These are phyloP conservation scores for Amphicarpaea edgeworthii DNA, from an alignment of 306 rosid species.

Conservation along the genomic window DNA sequence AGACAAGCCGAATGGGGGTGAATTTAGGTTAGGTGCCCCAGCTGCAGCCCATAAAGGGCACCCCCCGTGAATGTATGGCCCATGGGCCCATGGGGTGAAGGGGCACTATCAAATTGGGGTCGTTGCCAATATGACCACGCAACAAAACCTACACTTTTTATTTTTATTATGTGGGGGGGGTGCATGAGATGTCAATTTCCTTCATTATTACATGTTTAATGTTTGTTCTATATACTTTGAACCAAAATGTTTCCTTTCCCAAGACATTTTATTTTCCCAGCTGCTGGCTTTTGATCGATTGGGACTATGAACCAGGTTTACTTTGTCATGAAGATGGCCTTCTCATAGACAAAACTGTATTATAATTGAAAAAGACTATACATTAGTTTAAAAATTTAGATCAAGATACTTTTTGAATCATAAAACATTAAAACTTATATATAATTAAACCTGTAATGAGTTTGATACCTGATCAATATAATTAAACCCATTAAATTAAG, in stretches of 20 bases:
- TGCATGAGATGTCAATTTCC: slow-evolving; percentile 23
- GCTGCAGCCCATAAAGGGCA: not conserved
- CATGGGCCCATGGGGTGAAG: slow-evolving; percentile 31
- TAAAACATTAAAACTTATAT: no score
- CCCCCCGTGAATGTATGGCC: not conserved
- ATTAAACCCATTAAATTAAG: no score
- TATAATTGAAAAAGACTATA: not conserved
- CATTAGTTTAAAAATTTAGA: no score
- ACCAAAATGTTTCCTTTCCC: slow-evolving; percentile 16
- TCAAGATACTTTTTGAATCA: no score
- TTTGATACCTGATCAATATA: no score
- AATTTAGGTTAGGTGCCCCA: not conserved
- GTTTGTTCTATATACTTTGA: not conserved
- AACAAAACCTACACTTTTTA: slow-evolving; percentile 4
- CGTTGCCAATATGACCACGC: slow-evolving; percentile 31
- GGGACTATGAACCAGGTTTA: not conserved
- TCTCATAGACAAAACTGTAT: not conserved
- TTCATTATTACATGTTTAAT: not conserved
- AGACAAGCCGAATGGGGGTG: not conserved
- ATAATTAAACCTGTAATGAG: no score
- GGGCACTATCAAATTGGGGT: slow-evolving; percentile 46
- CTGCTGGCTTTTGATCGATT: not conserved
- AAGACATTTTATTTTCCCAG: not conserved
- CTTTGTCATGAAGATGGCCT: not conserved
- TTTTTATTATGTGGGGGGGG: not conserved